Evolutionary conservation across 2,329 filamentous ascomycete species (phyloP), one percentile per base, ranked within the genome.

Genomic region (Ophiobolus disseminans): DNA sequence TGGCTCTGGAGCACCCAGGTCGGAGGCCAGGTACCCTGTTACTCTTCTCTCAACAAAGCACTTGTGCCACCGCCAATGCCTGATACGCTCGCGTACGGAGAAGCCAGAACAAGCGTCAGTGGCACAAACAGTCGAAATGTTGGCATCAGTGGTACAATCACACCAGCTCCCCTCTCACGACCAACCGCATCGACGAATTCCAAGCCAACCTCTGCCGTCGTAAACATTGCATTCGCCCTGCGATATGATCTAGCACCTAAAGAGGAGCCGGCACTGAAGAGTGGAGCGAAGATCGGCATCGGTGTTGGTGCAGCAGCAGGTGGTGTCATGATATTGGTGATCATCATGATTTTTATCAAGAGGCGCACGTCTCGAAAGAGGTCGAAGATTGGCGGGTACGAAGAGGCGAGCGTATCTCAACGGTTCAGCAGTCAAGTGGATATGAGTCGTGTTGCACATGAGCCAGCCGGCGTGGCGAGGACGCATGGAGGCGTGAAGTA

Each of bases 1-100:
- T 53, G 50, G 48, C 53, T 53, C 5, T 62, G 59, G 59, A 60
- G 42, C 40, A 55, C 54, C 5, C 35, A 55, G 4, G 37, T 71
- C 20, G 66, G 60, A 23, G 61, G 60, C n/a, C 58, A 62, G 53
- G 62, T 57, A 5, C 66, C 65, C 14, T 71, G 68, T 55, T 66
- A 65, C 28, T 55, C 52, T 1, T 55, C 48, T 7, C 48, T 55
- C 11, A 20, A 23, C 14, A 22, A 39, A 14, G 50, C 40, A 9
- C 39, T 55, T 17, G 40, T 41, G 7, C 45, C 48, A 17, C 52
- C 48, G 8, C 48, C 48, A 2, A 55, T 63, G 13, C 59, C 59
- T 13, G 55, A 53, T 20, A 54, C 53, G 14, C 32, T 57, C 17
- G 30, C 25, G 3, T 40, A 32, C 17, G 40, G 25, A 5, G 21